A percentile compares a stretch with the other conserved stretches of the same genome.
phyloP scores from a whole-genome alignment of 2,329 filamentous ascomycete species.

The Mycosphaerella arachidis region DNA sequence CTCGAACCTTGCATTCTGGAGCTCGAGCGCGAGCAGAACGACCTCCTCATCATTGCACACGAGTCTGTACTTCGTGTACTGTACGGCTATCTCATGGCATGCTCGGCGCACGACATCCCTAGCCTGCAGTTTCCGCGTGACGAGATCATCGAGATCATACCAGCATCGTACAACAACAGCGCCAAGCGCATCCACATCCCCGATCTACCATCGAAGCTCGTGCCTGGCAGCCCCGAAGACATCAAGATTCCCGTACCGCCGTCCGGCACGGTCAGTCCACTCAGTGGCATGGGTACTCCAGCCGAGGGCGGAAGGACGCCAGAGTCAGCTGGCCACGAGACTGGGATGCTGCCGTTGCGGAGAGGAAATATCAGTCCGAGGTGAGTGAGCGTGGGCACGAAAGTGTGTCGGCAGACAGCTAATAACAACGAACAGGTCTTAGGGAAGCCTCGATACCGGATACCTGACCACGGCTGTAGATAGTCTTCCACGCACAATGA shows the following conservation, averaged over 20 bases:
- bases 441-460: conserved; percentile 8
- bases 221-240: conserved; percentile 75
- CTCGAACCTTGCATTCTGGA: conserved; percentile 97
- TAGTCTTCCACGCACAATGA: conserved; percentile 1
- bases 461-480: conserved; percentile 1
- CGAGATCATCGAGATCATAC: conserved; percentile 98
- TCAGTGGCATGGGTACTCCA: conserved; percentile 37
- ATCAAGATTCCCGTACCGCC: conserved; percentile 70
- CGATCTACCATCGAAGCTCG: conserved; percentile 58
- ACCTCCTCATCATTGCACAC: conserved; percentile 96
- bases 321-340: conserved; percentile 9
- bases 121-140: conserved; percentile 89
- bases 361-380: conserved; percentile 7
- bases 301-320: conserved; percentile 12
- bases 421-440: too few relatives aligned
- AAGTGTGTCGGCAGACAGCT: too few relatives aligned
- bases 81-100: conserved; percentile 98
- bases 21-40: conserved; percentile 91
- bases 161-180: conserved; percentile 94
- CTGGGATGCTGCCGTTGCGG: conserved; percentile 6
- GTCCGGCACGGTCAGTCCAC: conserved; percentile 35
- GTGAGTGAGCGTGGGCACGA: too few relatives aligned
- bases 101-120: conserved; percentile 90
- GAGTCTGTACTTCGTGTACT: conserved; percentile 95
- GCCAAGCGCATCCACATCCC: conserved; percentile 87